Evolutionary conservation across 2,329 filamentous ascomycete species (phyloP).

Genomic region (Fusarium setosum): DNA sequence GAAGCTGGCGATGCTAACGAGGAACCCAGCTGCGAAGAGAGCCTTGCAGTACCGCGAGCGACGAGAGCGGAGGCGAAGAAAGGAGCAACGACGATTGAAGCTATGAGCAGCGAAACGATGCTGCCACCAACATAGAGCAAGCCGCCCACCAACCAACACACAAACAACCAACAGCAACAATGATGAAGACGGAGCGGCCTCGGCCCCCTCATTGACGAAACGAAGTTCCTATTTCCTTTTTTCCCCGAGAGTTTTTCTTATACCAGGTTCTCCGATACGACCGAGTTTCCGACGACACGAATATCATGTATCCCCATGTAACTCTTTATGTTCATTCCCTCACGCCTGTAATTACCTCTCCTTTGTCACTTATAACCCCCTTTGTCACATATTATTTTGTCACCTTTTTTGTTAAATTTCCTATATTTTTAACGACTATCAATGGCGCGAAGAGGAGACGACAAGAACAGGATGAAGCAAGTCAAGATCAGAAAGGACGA

Average conservation of each 20-base stretch:
- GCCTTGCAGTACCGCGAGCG: constrained; percentile 51
- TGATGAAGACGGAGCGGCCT: constrained; percentile 8
- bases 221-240: constrained; percentile 6
- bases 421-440: constrained; percentile 21
- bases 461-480: neutral
- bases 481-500: neutral
- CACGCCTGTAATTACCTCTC: constrained; percentile 29
- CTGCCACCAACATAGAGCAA: constrained; percentile 9
- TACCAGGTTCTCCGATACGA: constrained; percentile 29
- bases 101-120: constrained; percentile 39
- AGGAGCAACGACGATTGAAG: constrained; percentile 52
- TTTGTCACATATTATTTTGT: neutral
- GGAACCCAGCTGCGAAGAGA: constrained; percentile 47
- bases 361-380: constrained; percentile 20
- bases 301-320: constrained; percentile 39
- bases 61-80: constrained; percentile 51
- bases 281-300: constrained; percentile 37
- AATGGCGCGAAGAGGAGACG: neutral
- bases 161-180: constrained; percentile 1
- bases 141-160: neutral
- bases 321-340: constrained; percentile 22
- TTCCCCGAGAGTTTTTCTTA: neutral
- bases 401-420: constrained; percentile 2
- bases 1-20: constrained; percentile 30
- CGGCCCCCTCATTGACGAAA: constrained; percentile 19